Percentiles rank a stretch among this genome's conserved stretches.
Evolutionary conservation across 306 rosid genomes (phyloP).

Genomic region (Rosa lucieae): DNA sequence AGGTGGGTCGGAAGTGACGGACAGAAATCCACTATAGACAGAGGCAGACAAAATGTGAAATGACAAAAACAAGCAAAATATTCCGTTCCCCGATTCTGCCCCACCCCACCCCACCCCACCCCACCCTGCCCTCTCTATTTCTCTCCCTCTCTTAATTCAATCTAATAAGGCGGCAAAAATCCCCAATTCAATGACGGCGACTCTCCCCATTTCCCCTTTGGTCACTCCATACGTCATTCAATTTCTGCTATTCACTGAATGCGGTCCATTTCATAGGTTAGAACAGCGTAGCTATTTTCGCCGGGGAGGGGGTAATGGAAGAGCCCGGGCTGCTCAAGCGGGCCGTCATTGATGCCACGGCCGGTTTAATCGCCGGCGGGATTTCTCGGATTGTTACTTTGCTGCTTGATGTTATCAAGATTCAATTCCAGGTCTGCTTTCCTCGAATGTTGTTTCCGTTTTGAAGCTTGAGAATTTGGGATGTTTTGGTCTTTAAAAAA

Average conservation of each 20-base stretch:
- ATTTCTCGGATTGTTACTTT: conserved; percentile 87
- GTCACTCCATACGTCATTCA: conserved; percentile 3
- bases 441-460: not conserved
- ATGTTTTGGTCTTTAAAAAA: not conserved
- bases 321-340: conserved; percentile 71
- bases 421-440: conserved; percentile 75
- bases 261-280: conserved; percentile 25
- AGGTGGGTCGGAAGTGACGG: not conserved
- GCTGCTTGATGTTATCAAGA: conserved; percentile 95
- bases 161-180: conserved; percentile 21
- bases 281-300: conserved; percentile 8
- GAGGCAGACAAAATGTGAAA: not conserved
- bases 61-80: not conserved
- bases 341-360: conserved; percentile 58
- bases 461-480: not conserved
- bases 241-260: not conserved
- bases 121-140: no score
- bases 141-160: not conserved
- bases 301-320: conserved; percentile 53
- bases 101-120: no score
- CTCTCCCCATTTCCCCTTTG: not conserved
- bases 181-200: not conserved
- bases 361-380: conserved; percentile 88
- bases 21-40: not conserved
- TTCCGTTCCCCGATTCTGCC: not conserved